Evolutionary conservation across 257 asterid species (phyloP), one percentile per base, ranked within the genome.

Genomic region (Capsicum baccatum): DNA sequence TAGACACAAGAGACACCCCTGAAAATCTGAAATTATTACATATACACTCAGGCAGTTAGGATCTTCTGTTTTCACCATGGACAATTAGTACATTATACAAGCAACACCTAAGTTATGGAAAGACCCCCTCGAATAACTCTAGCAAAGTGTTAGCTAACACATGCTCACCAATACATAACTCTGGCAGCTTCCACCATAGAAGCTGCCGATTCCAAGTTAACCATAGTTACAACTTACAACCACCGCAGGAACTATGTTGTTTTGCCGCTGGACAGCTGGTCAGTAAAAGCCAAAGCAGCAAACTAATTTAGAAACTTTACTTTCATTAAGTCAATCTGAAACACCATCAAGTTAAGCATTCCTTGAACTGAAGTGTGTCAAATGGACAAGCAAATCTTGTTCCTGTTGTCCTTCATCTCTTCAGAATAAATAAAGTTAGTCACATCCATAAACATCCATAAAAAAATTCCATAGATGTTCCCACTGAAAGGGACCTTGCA

Each of bases 171-270:
- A 16, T 35, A 35, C 48, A 6, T 35, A 35, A 67, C 74, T 67
- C 74, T 35, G 74, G 50, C 74, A 35, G 74, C 50, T 3, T 67
- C 74, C 74, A 67, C 50, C 74, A 67, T 1, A 67, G 74, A 67
- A 67, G 50, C 50, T 39, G 74, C 74, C 74, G 14, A 66, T 39
- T 67, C 19, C 19, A 67, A 67, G 19, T 67, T 35, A 67, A 67
- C 21, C 17, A 64, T 11, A 26, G 42, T 66, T 56, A 15, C 3
- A 56, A 56, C 60, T 5, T 66, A 12, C 73, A 33, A 35, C 48
- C 73, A 35, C 73, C 4, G 5, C 17, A 66, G 26, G 73, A 33
- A 33, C 73, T 33, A 66, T 33, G 73, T 33, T 33, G 47, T 13
- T 33, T 56, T 14, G 10, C n/a, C 33, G n/a, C 2, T 2, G 47